Conservation (phyloP, 2,329 filamentous ascomycete species). For the Stagonosporopsis tanaceti region DNA sequence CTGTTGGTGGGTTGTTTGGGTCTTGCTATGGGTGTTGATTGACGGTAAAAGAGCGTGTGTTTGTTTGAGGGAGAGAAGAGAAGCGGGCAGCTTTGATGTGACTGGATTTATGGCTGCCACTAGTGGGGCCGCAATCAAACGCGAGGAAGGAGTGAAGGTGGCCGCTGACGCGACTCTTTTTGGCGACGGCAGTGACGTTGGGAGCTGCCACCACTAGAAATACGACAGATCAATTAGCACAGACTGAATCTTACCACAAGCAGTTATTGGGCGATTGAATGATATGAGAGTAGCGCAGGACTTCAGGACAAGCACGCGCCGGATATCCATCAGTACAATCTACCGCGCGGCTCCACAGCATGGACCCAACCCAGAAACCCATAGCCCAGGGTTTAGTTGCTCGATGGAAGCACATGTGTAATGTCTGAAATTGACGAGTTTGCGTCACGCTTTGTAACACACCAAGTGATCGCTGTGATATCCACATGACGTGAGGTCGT, state of each 20-base stretch:
- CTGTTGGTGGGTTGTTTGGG: not conserved
- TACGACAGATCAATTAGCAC: too few relatives aligned
- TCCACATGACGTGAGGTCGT: constrained; percentile 5
- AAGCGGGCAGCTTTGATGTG: not conserved
- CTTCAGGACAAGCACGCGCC: not conserved
- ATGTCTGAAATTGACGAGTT: constrained; percentile 2
- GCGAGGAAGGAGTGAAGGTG: constrained; percentile 8
- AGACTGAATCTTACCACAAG: too few relatives aligned
- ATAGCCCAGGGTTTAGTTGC: not conserved
- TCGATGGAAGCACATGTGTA: not conserved
- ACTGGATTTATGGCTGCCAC: not conserved
- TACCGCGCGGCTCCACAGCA: constrained; percentile 1
- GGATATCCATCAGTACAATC: not conserved
- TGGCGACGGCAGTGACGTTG: not conserved
- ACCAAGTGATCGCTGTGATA: not conserved
- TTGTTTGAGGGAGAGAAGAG: not conserved
- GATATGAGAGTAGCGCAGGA: too few relatives aligned
- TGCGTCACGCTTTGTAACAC: constrained; percentile 6
- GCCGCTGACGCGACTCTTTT: not conserved
- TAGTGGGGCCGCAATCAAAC: constrained; percentile 5
- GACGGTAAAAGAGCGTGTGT: constrained; percentile 4
- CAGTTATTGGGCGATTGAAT: not conserved
- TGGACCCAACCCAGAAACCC: too few relatives aligned
- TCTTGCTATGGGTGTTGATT: not conserved
- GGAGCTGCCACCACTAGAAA: not conserved